These are phyloP conservation scores for Psidium friedrichsthalianum DNA, from an alignment of 345 rosid species.

Conservation along the genomic window DNA sequence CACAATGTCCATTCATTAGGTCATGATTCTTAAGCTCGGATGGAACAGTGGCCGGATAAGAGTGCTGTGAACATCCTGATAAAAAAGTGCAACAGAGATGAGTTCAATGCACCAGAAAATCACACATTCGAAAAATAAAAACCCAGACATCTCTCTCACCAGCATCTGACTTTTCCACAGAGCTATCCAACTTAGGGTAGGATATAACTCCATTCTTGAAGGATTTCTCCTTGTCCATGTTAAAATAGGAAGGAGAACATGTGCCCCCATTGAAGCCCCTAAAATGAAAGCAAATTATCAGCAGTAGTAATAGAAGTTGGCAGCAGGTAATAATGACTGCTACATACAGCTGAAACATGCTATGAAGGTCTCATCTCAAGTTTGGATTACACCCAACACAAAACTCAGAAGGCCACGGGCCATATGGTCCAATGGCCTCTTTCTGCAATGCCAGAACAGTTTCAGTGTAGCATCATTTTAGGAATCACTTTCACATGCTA, in stretches of 20 bases:
- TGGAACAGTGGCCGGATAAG: constrained; percentile 21
- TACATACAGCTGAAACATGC: neutral
- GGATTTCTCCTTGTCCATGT: constrained; percentile 22
- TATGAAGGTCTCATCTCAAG: neutral
- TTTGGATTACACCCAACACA: neutral
- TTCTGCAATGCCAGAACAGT: neutral
- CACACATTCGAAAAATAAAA: neutral
- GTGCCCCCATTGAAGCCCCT: constrained; percentile 25
- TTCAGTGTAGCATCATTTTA: neutral
- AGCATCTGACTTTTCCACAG: constrained; percentile 22
- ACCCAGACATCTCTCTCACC: constrained; percentile 16
- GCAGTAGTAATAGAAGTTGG: neutral
- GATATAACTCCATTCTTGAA: constrained; percentile 19
- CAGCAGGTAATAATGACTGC: neutral
- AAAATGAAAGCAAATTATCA: constrained; percentile 6
- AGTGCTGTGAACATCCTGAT: constrained; percentile 41
- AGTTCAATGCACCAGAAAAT: constrained; percentile 1
- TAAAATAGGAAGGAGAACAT: constrained; percentile 14
- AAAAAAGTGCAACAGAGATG: constrained; percentile 1
- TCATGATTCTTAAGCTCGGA: constrained; percentile 16
- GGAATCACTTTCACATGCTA: neutral
- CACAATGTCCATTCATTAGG: constrained; percentile 20
- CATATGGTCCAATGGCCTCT: neutral
- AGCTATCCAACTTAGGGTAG: constrained; percentile 24
- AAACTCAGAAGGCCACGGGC: neutral